A percentile compares a stretch with the other conserved stretches of the same genome.
Conservation (phyloP, 495 filamentous ascomycete species). For the Polyplosphaeria fusca region DNA sequence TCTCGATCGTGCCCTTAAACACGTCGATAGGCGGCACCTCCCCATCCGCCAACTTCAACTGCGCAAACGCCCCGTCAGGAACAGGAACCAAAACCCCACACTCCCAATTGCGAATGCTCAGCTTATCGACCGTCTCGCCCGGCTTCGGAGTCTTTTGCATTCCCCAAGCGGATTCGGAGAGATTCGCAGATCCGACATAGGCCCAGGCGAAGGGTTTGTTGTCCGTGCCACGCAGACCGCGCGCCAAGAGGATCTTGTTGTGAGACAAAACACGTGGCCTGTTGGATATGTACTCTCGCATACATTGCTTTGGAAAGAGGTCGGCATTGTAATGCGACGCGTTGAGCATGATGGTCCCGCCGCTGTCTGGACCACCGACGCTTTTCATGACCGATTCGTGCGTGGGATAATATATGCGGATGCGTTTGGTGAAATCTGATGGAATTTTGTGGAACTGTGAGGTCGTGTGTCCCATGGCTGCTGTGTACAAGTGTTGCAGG, state of each 20-base stretch:
- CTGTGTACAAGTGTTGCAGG: constrained; percentile 67
- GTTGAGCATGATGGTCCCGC: constrained; percentile 79
- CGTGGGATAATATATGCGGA: constrained; percentile 83
- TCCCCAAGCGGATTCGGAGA: constrained; percentile 92
- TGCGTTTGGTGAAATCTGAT: constrained; percentile 48
- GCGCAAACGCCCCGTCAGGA: constrained; percentile 12
- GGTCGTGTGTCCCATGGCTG: constrained; percentile 58
- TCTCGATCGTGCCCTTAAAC: constrained; percentile 59
- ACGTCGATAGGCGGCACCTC: constrained; percentile 43
- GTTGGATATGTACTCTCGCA: constrained; percentile 71
- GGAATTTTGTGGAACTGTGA: constrained; percentile 15
- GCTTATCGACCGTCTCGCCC: constrained; percentile 58
- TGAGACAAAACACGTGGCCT: constrained; percentile 76
- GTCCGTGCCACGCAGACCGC: constrained; percentile 41
- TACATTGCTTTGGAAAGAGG: constrained; percentile 64
- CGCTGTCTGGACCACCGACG: constrained; percentile 53
- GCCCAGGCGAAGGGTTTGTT: constrained; percentile 55
- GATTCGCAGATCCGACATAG: constrained; percentile 89
- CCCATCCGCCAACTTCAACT: constrained; percentile 1
- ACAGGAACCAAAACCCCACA: constrained; percentile 77
- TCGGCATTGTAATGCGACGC: constrained; percentile 61
- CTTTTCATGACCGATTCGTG: constrained; percentile 64
- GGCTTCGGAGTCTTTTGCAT: constrained; percentile 64
- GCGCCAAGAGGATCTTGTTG: constrained; percentile 76
- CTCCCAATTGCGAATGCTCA: constrained; percentile 94